Percentiles rank a stretch among this genome's conserved stretches.
Evolutionary conservation across 2,329 filamentous ascomycete genomes (phyloP).

Genomic region (Ophiostoma sp.): DNA sequence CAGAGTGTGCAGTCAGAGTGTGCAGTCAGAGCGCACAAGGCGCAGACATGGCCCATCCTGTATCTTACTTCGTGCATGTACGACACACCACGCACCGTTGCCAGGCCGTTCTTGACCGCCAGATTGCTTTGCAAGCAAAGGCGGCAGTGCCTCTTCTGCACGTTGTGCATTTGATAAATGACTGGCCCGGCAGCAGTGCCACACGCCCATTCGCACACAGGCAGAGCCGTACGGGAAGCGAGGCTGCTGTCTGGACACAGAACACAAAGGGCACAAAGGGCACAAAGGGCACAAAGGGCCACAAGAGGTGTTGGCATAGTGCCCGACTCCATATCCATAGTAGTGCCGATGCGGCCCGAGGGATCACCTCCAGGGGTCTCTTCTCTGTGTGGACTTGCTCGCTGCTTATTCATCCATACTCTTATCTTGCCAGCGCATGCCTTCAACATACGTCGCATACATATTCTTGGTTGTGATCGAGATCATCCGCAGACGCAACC

Average conservation of each 20-base stretch:
- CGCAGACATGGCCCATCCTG: background rate
- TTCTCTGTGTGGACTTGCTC: background rate
- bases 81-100: background rate
- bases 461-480: background rate
- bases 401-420: background rate
- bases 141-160: too few relatives aligned
- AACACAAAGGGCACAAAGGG: too few relatives aligned
- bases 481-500: background rate
- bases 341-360: constrained; percentile 3
- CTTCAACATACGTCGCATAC: background rate
- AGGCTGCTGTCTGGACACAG: too few relatives aligned
- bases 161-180: too few relatives aligned
- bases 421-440: background rate
- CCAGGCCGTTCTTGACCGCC: constrained; percentile 4
- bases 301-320: background rate
- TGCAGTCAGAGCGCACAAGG: background rate
- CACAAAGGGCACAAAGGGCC: too few relatives aligned
- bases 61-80: background rate
- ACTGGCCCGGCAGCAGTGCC: too few relatives aligned
- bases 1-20: background rate
- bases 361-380: background rate
- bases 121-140: background rate
- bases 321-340: background rate
- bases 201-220: too few relatives aligned
- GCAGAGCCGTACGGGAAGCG: too few relatives aligned